Evolutionary conservation across 805 yeast species (phyloP).

Genomic region (Candida tammaniensis): DNA sequence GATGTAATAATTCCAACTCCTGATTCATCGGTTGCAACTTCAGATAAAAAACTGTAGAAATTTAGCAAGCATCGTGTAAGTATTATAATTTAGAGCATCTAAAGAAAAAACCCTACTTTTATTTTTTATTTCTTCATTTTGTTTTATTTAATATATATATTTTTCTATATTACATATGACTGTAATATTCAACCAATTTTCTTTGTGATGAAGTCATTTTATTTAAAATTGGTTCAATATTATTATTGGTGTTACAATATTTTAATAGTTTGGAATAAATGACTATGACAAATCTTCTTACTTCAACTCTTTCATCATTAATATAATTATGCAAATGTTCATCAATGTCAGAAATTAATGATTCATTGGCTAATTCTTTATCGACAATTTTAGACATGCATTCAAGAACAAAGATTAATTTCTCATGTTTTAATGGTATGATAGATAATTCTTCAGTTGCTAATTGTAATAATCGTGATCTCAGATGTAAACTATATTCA

Average conservation of each 20-base stretch:
- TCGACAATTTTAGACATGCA: slow-evolving; percentile 2
- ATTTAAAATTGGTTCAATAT: slow-evolving; percentile 27
- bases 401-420: slow-evolving; percentile 3
- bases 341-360: not conserved
- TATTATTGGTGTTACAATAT: slow-evolving; percentile 6
- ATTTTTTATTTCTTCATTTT: not conserved
- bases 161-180: slow-evolving; percentile 13
- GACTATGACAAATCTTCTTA: slow-evolving; percentile 36
- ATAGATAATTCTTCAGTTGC: not conserved
- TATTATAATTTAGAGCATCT: no score
- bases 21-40: slow-evolving; percentile 14
- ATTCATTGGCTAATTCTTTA: slow-evolving; percentile 2
- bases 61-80: no score
- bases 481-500: not conserved
- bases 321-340: slow-evolving; percentile 21
- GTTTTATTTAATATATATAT: not conserved
- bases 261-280: slow-evolving; percentile 36
- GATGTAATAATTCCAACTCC: slow-evolving; percentile 17
- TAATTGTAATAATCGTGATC: not conserved
- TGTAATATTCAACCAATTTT: slow-evolving; percentile 47
- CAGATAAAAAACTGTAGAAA: slow-evolving; percentile 14
- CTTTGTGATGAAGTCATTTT: slow-evolving; percentile 42
- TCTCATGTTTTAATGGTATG: not conserved
- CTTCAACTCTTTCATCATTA: slow-evolving; percentile 28
- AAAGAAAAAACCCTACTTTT: no score